Evolutionary conservation across 75 land plant species (phyloP), one percentile per base, ranked within the genome.

Genomic region (Azolla pinnata): DNA sequence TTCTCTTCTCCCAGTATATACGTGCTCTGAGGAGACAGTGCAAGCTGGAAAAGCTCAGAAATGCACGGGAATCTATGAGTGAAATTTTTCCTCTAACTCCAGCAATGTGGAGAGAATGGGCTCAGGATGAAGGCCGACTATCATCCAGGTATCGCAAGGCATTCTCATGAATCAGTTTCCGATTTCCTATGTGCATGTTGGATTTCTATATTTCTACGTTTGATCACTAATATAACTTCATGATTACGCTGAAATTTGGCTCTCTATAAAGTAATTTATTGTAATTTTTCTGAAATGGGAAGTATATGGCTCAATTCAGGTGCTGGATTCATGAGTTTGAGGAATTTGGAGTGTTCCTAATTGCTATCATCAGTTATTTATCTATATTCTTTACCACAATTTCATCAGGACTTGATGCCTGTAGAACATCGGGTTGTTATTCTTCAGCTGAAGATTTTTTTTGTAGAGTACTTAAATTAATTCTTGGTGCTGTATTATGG

Each of bases 31-130:
- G 99, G 67, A 86, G 80, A 49, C 40, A 31, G 33, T 82, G 88
- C 20, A 53, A 73, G 16, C 55, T 90, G 38, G 97, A 90, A 46
- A 86, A 84, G 78, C 88, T 95, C 16, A 57, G 84, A 50, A 29
- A 55, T n/a, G 97, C 97, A 12, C 81, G 99, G 67, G 91, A 95
- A 61, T 31, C 77, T 12, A 95, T 95, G 99, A 86, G 68, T 58
- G 66, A 71, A 23, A 20, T 81, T 17, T 90, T 86, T 72, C 99
- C 99, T 28, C 64, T 95, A 25, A 80, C 54, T 44, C 77, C 96
- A 1, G 44, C 23, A 5, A 83, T 95, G 97, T 95, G 99, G 99
- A 77, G 60, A 60, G 97, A 86, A 33, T 95, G 99, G 99, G 69
- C 87, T n/a, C 68, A 74, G 53, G 99, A 95, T 66, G 99, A 90